Evolutionary conservation across 2,329 filamentous ascomycete species (phyloP).

Genomic region (Aspergillus intermedius): DNA sequence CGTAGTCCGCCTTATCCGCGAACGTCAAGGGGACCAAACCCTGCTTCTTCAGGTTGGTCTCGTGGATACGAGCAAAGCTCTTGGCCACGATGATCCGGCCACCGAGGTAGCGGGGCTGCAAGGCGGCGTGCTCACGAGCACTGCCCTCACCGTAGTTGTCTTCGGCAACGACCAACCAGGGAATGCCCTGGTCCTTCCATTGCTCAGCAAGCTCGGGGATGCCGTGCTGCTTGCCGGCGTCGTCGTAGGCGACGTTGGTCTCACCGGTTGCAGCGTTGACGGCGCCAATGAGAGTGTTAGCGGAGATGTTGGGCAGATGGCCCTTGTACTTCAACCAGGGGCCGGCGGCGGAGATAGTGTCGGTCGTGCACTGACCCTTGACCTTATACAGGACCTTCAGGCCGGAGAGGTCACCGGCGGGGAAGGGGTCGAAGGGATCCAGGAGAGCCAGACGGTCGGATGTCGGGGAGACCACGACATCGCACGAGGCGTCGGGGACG

Average conservation of each 20-base stretch:
- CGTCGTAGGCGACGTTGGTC: slow-evolving; percentile 86
- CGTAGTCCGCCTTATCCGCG: slow-evolving; percentile 80
- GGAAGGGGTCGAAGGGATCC: slow-evolving; percentile 84
- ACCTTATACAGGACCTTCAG: slow-evolving; percentile 92
- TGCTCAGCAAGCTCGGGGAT: slow-evolving; percentile 81
- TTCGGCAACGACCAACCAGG: slow-evolving; percentile 94
- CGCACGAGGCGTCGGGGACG: slow-evolving; percentile 61
- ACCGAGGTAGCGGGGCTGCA: slow-evolving; percentile 86
- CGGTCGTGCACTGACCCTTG: slow-evolving; percentile 95
- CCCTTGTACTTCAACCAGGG: slow-evolving; percentile 99
- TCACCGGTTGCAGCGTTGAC: slow-evolving; percentile 87
- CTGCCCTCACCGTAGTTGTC: slow-evolving; percentile 95
- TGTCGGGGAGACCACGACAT: slow-evolving; percentile 75
- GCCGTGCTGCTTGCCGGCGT: slow-evolving; percentile 64
- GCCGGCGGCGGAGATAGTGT: slow-evolving; percentile 94
- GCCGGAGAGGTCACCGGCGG: slow-evolving; percentile 62
- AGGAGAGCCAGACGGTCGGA: slow-evolving; percentile 85
- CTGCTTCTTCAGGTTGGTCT: slow-evolving; percentile 96
- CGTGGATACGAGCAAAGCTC: slow-evolving; percentile 85
- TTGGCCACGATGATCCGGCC: slow-evolving; percentile 78
- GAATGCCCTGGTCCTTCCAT: slow-evolving; percentile 68
- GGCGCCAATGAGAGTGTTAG: slow-evolving; percentile 94
- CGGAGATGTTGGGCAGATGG: slow-evolving; percentile 93
- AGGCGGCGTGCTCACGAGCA: slow-evolving; percentile 79
- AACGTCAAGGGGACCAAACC: slow-evolving; percentile 93